Evolutionary conservation across 2,329 filamentous ascomycete species (phyloP), one percentile per base, ranked within the genome.

Genomic region (Botryotinia globosa): DNA sequence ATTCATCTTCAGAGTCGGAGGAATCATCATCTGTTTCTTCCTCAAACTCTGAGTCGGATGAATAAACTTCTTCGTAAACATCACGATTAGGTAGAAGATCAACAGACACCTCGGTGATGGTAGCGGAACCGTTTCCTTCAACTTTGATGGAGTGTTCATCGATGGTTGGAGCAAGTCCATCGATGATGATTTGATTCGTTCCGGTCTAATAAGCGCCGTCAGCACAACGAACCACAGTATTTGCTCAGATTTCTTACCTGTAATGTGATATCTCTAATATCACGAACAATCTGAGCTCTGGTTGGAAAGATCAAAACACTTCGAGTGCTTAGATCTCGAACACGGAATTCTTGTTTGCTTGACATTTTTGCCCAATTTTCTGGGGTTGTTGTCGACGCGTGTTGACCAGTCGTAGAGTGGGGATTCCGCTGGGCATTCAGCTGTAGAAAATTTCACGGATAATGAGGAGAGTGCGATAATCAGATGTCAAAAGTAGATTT

Each of bases 241-340:
- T 37, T 9, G 29, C n/a, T 20, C 44, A 25, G 37, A 32, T 67
- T 29, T 48, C 45, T 58, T 68, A 69, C 69, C 68, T 79, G 82
- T 32, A 89, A 83, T 1, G 78, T 76, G 25, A 91, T 82, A 75
- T 87, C 81, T 73, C 85, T 86, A 78, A 92, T 85, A 70, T 90
- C 87, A 39, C 89, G 85, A 20, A 87, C 84, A 44, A 92, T 80
- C 65, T 90, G 89, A 1, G 90, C 90, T 74, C 86, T 83, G 2
- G 83, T 83, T 0, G 90, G 89, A 73, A 90, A 91, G 58, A 92
- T 84, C 0, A 87, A 89, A 25, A 92, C 89, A 0, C 86, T 86
- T 67, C 87, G 87, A 48, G 90, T 91, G 14, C 82, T 78, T 44
- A 91, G 82, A 66, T 89, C 85, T 61, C 86, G 85, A 74, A 91